phyloP scores from a whole-genome alignment of 2,329 filamentous ascomycete species.

The Aspergillus jensenii region DNA sequence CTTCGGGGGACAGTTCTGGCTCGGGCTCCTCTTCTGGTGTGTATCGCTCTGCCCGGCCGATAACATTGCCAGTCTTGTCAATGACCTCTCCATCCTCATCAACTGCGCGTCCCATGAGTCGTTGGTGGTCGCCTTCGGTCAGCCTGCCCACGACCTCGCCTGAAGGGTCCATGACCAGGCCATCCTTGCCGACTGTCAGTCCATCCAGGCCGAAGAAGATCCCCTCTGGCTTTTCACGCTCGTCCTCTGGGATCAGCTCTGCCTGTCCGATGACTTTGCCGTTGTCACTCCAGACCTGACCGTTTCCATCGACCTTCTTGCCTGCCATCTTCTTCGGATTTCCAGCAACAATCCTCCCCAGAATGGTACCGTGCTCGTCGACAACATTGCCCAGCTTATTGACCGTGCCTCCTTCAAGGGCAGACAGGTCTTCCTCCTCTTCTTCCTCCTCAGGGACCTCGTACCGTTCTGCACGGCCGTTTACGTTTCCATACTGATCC shows the following conservation, averaged over 20 bases:
- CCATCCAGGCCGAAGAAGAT: constrained; percentile 61
- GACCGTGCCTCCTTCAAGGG: constrained; percentile 59
- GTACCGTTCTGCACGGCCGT: constrained; percentile 58
- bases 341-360: constrained; percentile 59
- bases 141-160: constrained; percentile 53
- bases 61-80: constrained; percentile 64
- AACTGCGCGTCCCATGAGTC: constrained; percentile 64
- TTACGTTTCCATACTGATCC: constrained; percentile 68
- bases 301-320: constrained; percentile 61
- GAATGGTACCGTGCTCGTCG: constrained; percentile 56
- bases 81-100: constrained; percentile 69
- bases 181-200: constrained; percentile 58
- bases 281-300: constrained; percentile 63
- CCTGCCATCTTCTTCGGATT: constrained; percentile 56
- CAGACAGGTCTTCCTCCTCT: constrained; percentile 53
- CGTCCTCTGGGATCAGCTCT: constrained; percentile 55
- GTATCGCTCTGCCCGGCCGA: constrained; percentile 69
- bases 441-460: constrained; percentile 51
- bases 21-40: constrained; percentile 51
- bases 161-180: constrained; percentile 49
- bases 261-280: constrained; percentile 61
- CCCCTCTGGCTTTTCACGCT: constrained; percentile 51
- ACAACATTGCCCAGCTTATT: constrained; percentile 65
- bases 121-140: constrained; percentile 63
- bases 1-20: constrained; percentile 22